Evolutionary conservation across 768 basidiomycete species (phyloP), one percentile per base, ranked within the genome.

Genomic region (Lentinula raphanica): DNA sequence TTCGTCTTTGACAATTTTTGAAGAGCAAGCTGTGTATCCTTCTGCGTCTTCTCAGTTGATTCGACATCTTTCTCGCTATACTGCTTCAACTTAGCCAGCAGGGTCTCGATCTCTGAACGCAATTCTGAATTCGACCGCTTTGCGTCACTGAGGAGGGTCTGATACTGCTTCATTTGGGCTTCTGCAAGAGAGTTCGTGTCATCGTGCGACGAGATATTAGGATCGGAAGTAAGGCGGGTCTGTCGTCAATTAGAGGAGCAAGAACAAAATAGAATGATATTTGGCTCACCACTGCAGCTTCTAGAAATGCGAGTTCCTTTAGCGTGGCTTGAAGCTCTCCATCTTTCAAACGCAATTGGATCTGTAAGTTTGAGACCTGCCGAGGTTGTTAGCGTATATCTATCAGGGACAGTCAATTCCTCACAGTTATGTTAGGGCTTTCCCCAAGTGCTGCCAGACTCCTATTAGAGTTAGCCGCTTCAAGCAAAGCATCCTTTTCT

Each of bases 241-340:
- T 56, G 21, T 4, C 15, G 8, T 4, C 21, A 45, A 8, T 38
- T 19, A n/a, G n/a, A n/a, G n/a, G 40, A 56, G n/a, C 15, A 56
- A 44, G 11, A 19, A 19, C 28, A 27, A 3, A 9, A 44, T 3
- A 3, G 36, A 25, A 42, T 9, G 2, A 12, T 25, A 56, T 0
- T n/a, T 17, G 9, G 28, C 2, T 56, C 27, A 56, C 54, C 31
- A 57, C 12, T 28, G 44, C 44, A 2, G n/a, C 29, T 27, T 38
- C 44, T 36, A 57, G 46, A 25, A 57, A 57, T 28, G 21, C 25
- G 8, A 57, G 35, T 44, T 57, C 56, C 42, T 35, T 57, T 2
- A 31, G 17, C 9, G 56, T 46, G 17, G 45, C 39, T 25, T 36
- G n/a, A 19, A 49, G 6, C n/a, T 57, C 56, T 36, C 49, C 45